These are phyloP conservation scores for Hydnomerulius pinastri DNA, from an alignment of 768 basidiomycete genomes.

Conservation along the genomic window DNA sequence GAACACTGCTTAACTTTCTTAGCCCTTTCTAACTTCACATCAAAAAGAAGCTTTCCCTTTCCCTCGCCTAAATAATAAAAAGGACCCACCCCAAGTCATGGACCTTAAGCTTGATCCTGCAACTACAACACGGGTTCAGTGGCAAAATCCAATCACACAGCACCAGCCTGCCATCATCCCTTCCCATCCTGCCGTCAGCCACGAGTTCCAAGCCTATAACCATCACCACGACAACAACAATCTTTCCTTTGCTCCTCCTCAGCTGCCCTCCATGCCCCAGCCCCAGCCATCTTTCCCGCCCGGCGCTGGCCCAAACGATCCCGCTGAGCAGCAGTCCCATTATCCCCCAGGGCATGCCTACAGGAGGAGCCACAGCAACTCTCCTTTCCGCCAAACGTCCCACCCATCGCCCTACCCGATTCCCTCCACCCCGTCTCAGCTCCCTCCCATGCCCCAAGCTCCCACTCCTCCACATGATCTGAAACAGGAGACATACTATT, in stretches of 20 bases:
- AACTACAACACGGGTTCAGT: conserved; percentile 36
- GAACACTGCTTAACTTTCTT: conserved; percentile 29
- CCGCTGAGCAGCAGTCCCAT: conserved; percentile 34
- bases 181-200: conserved; percentile 32
- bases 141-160: conserved; percentile 34
- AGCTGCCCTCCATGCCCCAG: conserved; percentile 38
- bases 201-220: conserved; percentile 36
- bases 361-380: conserved; percentile 33
- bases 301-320: conserved; percentile 36
- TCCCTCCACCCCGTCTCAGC: conserved; percentile 33
- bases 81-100: conserved; percentile 33
- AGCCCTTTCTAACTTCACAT: conserved; percentile 29
- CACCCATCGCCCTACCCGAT: conserved; percentile 41
- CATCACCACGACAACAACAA: conserved; percentile 24
- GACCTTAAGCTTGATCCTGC: conserved; percentile 36
- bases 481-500: conserved; percentile 49
- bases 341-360: conserved; percentile 37
- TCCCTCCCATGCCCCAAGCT: conserved; percentile 28
- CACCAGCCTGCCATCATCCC: conserved; percentile 28
- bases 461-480: conserved; percentile 29
- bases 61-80: conserved; percentile 41
- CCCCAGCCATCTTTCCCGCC: conserved; percentile 38
- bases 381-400: conserved; percentile 40
- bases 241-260: conserved; percentile 25
- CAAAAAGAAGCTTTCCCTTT: conserved; percentile 35